Evolutionary conservation across 73 alveolate species (phyloP).

Genomic region (Blepharisma stoltei): DNA sequence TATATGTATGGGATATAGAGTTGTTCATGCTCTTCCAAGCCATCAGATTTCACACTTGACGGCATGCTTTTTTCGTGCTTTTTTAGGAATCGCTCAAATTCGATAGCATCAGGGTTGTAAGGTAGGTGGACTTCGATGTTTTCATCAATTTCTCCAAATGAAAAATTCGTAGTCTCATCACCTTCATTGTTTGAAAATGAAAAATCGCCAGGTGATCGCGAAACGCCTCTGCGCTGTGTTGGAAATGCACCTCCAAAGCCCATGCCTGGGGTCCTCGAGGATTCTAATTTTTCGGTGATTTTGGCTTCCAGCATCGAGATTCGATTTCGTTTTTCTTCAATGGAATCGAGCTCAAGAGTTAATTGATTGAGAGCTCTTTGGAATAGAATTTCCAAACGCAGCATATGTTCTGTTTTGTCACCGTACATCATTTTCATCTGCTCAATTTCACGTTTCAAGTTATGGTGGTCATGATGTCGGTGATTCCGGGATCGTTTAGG

Average conservation of each 20-base stretch:
- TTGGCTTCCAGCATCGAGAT: conserved; percentile 18
- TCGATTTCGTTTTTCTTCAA: conserved; percentile 13
- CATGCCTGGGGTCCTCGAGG: neutral
- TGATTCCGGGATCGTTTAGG: neutral
- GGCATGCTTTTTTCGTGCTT: neutral
- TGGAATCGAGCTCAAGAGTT: neutral
- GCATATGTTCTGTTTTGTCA: conserved; percentile 26
- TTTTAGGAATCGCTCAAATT: conserved; percentile 14
- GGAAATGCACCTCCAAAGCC: conserved; percentile 10
- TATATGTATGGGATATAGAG: conserved; percentile 2
- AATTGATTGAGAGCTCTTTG: conserved; percentile 25
- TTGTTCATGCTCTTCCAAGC: conserved; percentile 24
- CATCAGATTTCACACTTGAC: neutral
- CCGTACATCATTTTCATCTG: neutral
- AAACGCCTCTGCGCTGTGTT: neutral
- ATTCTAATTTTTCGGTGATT: conserved; percentile 17
- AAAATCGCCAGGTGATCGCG: conserved; percentile 28
- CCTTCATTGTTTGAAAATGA: conserved; percentile 30
- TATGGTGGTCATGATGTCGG: neutral
- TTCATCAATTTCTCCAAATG: conserved; percentile 25
- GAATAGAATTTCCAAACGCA: conserved; percentile 9
- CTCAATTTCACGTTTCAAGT: conserved; percentile 6
- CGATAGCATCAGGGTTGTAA: neutral
- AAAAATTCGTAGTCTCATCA: conserved; percentile 14
- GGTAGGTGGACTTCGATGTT: conserved; percentile 15